These are phyloP conservation scores for Beauveria bassiana DNA, from an alignment of 2,329 filamentous ascomycete species.

Conservation along the genomic window DNA sequence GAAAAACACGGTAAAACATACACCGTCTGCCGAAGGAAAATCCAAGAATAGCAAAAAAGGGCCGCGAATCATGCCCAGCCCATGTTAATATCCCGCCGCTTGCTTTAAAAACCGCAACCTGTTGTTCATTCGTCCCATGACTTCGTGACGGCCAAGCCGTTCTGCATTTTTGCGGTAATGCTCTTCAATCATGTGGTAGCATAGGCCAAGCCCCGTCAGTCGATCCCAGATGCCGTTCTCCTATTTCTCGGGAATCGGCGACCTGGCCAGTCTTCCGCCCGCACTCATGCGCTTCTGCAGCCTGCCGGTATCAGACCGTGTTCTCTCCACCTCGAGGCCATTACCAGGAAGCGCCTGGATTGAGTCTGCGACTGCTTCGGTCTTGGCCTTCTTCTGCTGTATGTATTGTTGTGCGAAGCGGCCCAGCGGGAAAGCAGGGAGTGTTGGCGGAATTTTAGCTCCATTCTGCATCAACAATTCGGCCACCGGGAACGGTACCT, in stretches of 20 bases:
- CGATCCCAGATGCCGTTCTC: constrained; percentile 33
- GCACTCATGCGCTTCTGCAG: constrained; percentile 75
- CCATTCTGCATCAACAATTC: constrained; percentile 92
- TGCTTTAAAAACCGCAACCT: neutral
- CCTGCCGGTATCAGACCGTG: constrained; percentile 51
- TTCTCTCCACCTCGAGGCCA: constrained; percentile 36
- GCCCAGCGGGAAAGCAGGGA: constrained; percentile 78
- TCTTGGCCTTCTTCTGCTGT: constrained; percentile 61
- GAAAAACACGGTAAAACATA: neutral
- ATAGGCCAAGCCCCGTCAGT: constrained; percentile 30
- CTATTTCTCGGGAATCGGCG: constrained; percentile 56
- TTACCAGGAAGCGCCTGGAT: constrained; percentile 51
- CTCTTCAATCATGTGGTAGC: constrained; percentile 27
- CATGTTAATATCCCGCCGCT: neutral
- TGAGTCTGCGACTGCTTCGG: constrained; percentile 44
- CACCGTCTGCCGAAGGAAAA: neutral
- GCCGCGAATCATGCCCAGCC: neutral
- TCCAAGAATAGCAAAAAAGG: neutral
- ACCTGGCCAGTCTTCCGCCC: constrained; percentile 62
- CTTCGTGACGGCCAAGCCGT: constrained; percentile 3
- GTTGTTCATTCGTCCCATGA: constrained; percentile 6
- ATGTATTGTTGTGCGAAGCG: constrained; percentile 74
- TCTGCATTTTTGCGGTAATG: constrained; percentile 19
- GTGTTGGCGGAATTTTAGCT: constrained; percentile 68
- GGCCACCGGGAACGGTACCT: constrained; percentile 74